These are phyloP conservation scores for Tephrocybe sp. DNA, from an alignment of 768 basidiomycete species.

Conservation along the genomic window DNA sequence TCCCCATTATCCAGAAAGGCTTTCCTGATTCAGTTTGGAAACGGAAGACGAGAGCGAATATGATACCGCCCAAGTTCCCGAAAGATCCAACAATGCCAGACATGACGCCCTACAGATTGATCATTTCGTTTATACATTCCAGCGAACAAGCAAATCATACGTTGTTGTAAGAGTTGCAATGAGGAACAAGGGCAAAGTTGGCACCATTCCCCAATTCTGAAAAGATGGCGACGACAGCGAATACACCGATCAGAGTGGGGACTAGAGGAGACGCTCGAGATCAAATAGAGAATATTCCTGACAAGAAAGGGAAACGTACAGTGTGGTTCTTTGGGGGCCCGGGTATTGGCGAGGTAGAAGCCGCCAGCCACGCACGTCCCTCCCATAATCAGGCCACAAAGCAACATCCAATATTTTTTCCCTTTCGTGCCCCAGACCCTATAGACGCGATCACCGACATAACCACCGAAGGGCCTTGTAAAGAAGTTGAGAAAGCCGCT, in stretches of 20 bases:
- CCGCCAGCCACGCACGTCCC: conserved; percentile 44
- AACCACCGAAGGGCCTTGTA: conserved; percentile 50
- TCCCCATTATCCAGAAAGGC: conserved; percentile 48
- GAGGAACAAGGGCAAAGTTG: conserved; percentile 51
- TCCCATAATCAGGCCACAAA: conserved; percentile 46
- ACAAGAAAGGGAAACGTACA: conserved; percentile 28
- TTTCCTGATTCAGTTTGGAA: conserved; percentile 41
- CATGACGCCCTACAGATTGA: conserved; percentile 29
- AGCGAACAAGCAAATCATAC: conserved; percentile 1
- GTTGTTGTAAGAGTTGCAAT: conserved; percentile 43
- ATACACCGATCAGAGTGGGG: conserved; percentile 36
- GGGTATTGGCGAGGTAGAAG: conserved; percentile 32
- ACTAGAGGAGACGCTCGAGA: conserved; percentile 21
- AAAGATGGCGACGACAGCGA: conserved; percentile 39
- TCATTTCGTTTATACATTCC: neutral
- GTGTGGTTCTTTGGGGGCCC: conserved; percentile 27
- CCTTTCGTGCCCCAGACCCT: conserved; percentile 37
- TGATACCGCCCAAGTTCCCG: conserved; percentile 44
- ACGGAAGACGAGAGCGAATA: conserved; percentile 49
- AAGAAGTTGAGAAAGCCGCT: conserved; percentile 52
- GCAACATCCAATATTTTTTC: conserved; percentile 49
- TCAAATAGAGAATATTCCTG: neutral
- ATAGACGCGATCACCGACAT: conserved; percentile 47
- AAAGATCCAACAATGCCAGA: conserved; percentile 37
- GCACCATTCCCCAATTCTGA: conserved; percentile 49